A percentile compares a stretch with the other conserved stretches of the same genome.
phyloP scores from a whole-genome alignment of 257 asterid genomes.

The Mitragyna speciosa region DNA sequence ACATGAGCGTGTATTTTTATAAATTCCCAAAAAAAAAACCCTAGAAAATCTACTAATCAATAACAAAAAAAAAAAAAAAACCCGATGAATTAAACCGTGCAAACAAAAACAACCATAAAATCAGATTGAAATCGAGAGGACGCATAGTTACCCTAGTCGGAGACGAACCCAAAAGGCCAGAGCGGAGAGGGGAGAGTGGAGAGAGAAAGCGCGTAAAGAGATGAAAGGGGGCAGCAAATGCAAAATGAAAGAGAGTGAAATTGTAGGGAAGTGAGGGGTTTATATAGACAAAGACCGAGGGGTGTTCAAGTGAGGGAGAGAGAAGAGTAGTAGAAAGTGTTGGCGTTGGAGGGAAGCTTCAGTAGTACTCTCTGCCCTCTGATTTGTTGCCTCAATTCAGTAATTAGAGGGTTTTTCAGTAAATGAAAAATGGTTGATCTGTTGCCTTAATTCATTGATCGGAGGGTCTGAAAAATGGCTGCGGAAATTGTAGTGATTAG shows the following conservation, averaged over 20 bases:
- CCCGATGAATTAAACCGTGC: background rate
- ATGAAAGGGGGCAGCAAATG: background rate
- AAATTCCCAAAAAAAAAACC: background rate
- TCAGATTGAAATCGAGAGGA: background rate
- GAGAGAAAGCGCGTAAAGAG: background rate
- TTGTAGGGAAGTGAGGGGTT: constrained; percentile 15
- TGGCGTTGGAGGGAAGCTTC: constrained; percentile 8
- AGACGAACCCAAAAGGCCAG: constrained; percentile 14
- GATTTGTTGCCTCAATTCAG: constrained; percentile 2
- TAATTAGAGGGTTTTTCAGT: background rate
- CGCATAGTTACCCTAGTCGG: constrained; percentile 9
- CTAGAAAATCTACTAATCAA: background rate
- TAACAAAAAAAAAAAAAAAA: too few species aligned
- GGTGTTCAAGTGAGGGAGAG: background rate
- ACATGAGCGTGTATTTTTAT: background rate
- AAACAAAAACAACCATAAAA: background rate
- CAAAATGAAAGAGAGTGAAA: background rate
- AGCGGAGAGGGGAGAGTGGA: background rate
- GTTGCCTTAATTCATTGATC: background rate
- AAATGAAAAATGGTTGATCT: constrained; percentile 12
- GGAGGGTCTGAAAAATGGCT: background rate
- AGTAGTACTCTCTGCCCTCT: constrained; percentile 7
- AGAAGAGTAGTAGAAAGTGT: background rate
- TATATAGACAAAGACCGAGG: constrained; percentile 14
- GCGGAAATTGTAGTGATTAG: too few species aligned